Conservation (phyloP, 2,329 filamentous ascomycete species). For the Calonectria ilicicola region DNA sequence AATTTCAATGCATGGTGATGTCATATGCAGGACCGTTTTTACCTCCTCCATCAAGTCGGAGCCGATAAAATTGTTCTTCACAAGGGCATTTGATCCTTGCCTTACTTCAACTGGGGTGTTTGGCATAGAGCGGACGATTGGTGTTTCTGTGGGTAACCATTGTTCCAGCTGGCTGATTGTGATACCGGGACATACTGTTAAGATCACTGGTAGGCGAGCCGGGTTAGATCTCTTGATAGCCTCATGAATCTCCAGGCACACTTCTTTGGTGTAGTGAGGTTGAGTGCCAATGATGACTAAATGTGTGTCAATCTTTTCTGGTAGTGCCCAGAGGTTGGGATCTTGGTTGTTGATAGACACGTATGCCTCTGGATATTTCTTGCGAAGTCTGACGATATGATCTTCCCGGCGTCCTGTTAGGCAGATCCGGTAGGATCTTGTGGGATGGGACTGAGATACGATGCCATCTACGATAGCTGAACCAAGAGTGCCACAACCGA, state of each 20-base stretch:
- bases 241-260: neutral
- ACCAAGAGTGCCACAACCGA: neutral
- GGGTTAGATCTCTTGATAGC: neutral
- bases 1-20: neutral
- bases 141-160: neutral
- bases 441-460: neutral
- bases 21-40: neutral
- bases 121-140: neutral
- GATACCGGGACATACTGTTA: slow-evolving; percentile 1
- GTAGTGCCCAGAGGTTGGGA: neutral
- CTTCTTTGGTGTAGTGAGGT: slow-evolving; percentile 2
- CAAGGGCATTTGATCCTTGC: neutral
- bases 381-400: neutral
- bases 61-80: neutral
- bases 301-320: neutral
- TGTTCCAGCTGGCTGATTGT: neutral
- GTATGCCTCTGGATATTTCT: neutral
- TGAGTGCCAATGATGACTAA: neutral
- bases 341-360: neutral
- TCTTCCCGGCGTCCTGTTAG: neutral
- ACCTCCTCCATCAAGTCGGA: neutral
- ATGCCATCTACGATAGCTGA: neutral
- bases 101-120: neutral
- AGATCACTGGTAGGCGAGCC: neutral
- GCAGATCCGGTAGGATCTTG: neutral